Percentiles rank a stretch among this genome's conserved stretches.
phyloP scores from a whole-genome alignment of 331 rosid genomes.

The Saraca asoca region DNA sequence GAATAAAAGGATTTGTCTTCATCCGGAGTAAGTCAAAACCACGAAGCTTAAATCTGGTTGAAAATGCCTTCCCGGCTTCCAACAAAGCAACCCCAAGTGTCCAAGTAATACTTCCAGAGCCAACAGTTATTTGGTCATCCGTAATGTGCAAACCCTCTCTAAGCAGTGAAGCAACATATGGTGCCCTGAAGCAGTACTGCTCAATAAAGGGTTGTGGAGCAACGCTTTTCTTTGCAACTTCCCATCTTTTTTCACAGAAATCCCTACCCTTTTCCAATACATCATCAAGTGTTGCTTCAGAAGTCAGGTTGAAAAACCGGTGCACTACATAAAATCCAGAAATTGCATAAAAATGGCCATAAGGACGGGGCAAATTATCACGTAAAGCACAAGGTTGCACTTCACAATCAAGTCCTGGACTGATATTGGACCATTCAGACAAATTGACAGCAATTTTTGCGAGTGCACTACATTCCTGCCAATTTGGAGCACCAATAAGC shows the following conservation, averaged over 20 bases:
- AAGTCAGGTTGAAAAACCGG: conserved; percentile 77
- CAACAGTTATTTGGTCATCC: conserved; percentile 70
- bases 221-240: conserved; percentile 76
- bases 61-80: conserved; percentile 81
- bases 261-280: conserved; percentile 73
- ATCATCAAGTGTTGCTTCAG: conserved; percentile 82
- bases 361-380: conserved; percentile 68
- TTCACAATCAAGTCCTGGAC: conserved; percentile 67
- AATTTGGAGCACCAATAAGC: conserved; percentile 82
- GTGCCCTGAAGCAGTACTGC: conserved; percentile 98
- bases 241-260: conserved; percentile 85
- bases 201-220: conserved; percentile 93
- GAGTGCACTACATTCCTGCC: conserved; percentile 77
- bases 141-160: conserved; percentile 89
- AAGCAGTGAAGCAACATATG: conserved; percentile 73
- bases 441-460: conserved; percentile 75
- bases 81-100: conserved; percentile 93
- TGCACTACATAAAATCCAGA: conserved; percentile 94
- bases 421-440: conserved; percentile 77
- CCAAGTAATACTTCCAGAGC: conserved; percentile 97
- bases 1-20: conserved; percentile 66
- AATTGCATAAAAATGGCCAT: conserved; percentile 76
- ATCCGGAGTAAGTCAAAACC: conserved; percentile 57
- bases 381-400: conserved; percentile 80
- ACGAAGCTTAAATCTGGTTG: conserved; percentile 56